Conservation (phyloP, 257 asterid genomes). For the Perilla frutescens region DNA sequence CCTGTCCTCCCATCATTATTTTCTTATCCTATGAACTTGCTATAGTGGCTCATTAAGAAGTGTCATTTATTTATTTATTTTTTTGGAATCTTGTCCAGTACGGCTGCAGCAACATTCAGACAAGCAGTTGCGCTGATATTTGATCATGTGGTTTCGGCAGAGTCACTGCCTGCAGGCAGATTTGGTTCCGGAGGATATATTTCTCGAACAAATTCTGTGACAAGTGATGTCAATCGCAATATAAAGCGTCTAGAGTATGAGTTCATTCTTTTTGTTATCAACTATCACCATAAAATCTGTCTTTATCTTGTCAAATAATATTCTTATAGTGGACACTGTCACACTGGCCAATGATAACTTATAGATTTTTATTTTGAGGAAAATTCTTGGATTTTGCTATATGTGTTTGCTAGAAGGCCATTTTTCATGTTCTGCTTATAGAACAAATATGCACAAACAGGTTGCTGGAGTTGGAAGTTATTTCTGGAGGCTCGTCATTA, state of each 20-base stretch:
- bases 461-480: slow-evolving; percentile 76
- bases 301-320: slow-evolving; percentile 20
- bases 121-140: slow-evolving; percentile 98
- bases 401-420: slow-evolving; percentile 31
- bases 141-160: slow-evolving; percentile 81
- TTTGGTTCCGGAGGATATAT: slow-evolving; percentile 84
- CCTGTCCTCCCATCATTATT: slow-evolving; percentile 15
- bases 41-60: slow-evolving; percentile 10
- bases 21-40: slow-evolving; percentile 25
- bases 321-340: slow-evolving; percentile 8
- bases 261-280: slow-evolving; percentile 28
- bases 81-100: slow-evolving; percentile 61
- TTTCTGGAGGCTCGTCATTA: slow-evolving; percentile 65
- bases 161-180: slow-evolving; percentile 87
- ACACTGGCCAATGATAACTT: background rate
- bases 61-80: slow-evolving; percentile 30
- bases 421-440: slow-evolving; percentile 33
- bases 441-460: slow-evolving; percentile 52
- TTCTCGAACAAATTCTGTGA: slow-evolving; percentile 86
- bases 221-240: slow-evolving; percentile 90
- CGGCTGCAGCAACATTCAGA: slow-evolving; percentile 99
- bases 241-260: slow-evolving; percentile 81
- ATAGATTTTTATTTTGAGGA: background rate
- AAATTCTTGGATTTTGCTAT: slow-evolving; percentile 8
- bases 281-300: slow-evolving; percentile 32